Evolutionary conservation across 2,329 filamentous ascomycete genomes (phyloP).

Genomic region (Cladophialophora carrionii): DNA sequence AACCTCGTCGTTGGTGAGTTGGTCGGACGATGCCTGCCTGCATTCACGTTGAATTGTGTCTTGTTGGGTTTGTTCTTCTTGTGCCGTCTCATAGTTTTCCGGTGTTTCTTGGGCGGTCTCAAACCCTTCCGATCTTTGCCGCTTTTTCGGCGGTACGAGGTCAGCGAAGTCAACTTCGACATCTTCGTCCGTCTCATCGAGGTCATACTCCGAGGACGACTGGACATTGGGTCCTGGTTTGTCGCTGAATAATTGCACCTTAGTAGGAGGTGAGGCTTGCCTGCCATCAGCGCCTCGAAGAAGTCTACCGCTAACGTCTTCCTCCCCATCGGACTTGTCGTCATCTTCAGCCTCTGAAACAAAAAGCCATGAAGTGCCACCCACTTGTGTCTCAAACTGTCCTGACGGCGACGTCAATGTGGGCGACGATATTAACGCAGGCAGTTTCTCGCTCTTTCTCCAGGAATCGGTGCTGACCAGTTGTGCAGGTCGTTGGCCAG

Average conservation of each 20-base stretch:
- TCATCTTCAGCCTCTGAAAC: slow-evolving; percentile 16
- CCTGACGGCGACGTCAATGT: neutral
- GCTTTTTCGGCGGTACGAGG: neutral
- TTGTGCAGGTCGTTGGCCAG: neutral
- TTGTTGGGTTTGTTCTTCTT: slow-evolving; percentile 15
- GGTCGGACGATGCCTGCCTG: slow-evolving; percentile 31
- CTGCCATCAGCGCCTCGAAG: neutral
- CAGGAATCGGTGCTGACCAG: slow-evolving; percentile 9
- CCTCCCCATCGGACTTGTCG: neutral
- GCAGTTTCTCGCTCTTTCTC: neutral
- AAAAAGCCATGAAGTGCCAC: slow-evolving; percentile 13
- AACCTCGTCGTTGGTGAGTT: neutral
- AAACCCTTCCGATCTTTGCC: slow-evolving; percentile 15
- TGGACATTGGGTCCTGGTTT: neutral
- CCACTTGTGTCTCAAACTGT: neutral
- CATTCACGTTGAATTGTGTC: neutral
- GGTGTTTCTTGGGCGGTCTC: slow-evolving; percentile 29
- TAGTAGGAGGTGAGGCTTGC: neutral
- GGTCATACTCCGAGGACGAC: neutral
- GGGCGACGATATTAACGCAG: no score
- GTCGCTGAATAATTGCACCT: neutral
- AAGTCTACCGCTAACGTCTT: neutral
- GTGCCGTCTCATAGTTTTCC: slow-evolving; percentile 28
- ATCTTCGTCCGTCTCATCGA: slow-evolving; percentile 2
- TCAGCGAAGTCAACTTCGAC: neutral